A percentile compares a stretch with the other conserved stretches of the same genome.
phyloP scores from a whole-genome alignment of 106 monocot genomes.

The Allium fistulosum region DNA sequence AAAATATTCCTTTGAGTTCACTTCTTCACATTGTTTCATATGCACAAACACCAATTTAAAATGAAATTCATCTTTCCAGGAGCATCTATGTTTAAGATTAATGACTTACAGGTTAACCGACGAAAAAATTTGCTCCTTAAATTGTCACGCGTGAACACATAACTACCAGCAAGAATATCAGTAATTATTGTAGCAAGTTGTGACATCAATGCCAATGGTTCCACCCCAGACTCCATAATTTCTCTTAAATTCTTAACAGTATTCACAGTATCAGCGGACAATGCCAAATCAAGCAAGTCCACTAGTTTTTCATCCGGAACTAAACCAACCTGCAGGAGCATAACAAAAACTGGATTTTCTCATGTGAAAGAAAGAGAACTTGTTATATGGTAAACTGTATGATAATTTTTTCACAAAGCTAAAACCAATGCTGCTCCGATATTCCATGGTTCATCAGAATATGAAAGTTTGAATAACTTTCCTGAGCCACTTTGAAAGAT shows the following conservation, averaged over 20 bases:
- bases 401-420: too few relatives aligned
- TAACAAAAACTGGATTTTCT: too few relatives aligned
- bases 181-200: constrained; percentile 94
- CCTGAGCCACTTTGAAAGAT: too few relatives aligned
- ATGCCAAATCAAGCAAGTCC: constrained; percentile 86
- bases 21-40: too few relatives aligned
- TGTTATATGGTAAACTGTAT: too few relatives aligned
- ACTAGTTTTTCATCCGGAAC: constrained; percentile 89
- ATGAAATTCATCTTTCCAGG: too few relatives aligned
- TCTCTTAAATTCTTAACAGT: constrained; percentile 87
- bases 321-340: constrained; percentile 62
- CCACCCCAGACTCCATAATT: constrained; percentile 79
- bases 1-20: too few relatives aligned
- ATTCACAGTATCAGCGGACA: constrained; percentile 89
- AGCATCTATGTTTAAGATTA: not conserved
- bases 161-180: constrained; percentile 93
- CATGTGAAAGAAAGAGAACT: too few relatives aligned
- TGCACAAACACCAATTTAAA: too few relatives aligned
- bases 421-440: too few relatives aligned
- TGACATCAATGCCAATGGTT: constrained; percentile 85
- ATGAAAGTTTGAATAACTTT: too few relatives aligned
- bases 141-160: constrained; percentile 60
- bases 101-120: constrained; percentile 48
- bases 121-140: constrained; percentile 59
- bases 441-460: too few relatives aligned